Evolutionary conservation across 75 land plant genomes (phyloP).

Genomic region (Gnetum montanum): DNA sequence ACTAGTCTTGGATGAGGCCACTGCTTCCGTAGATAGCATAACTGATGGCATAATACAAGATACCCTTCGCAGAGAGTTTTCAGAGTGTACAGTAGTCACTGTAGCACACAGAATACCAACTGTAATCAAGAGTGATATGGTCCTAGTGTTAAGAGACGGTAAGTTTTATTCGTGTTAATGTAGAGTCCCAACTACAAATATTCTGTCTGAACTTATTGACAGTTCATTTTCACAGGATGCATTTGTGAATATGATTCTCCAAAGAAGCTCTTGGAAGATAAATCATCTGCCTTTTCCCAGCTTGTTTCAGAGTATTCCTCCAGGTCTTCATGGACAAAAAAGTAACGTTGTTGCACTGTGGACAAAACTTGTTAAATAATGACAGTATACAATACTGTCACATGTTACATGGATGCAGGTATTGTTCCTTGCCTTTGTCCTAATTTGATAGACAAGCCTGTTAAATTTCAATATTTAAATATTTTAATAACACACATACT

Average conservation of each 20-base stretch:
- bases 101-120: slow-evolving; percentile 21
- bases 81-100: slow-evolving; percentile 15
- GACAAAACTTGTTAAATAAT: background rate
- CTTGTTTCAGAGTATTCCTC: slow-evolving; percentile 79
- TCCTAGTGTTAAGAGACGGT: slow-evolving; percentile 16
- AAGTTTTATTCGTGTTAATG: background rate
- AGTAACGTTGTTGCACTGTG: slow-evolving; percentile 33
- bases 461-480: too few relatives aligned
- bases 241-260: slow-evolving; percentile 85
- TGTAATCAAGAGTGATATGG: slow-evolving; percentile 16
- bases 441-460: too few relatives aligned
- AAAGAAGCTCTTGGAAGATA: slow-evolving; percentile 55
- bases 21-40: slow-evolving; percentile 16
- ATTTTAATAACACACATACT: too few relatives aligned
- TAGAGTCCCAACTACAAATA: background rate
- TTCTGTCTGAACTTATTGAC: background rate
- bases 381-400: too few relatives aligned
- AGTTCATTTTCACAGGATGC: slow-evolving; percentile 39
- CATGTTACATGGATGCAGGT: too few relatives aligned
- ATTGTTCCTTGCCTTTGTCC: too few relatives aligned
- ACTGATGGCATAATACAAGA: slow-evolving; percentile 20
- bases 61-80: slow-evolving; percentile 11
- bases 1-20: slow-evolving; percentile 25
- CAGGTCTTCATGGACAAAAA: slow-evolving; percentile 37
- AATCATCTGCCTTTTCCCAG: slow-evolving; percentile 68